These are phyloP conservation scores for Coelastrella sp. DNA, from an alignment of 139 green algal genomes.

Conservation along the genomic window DNA sequence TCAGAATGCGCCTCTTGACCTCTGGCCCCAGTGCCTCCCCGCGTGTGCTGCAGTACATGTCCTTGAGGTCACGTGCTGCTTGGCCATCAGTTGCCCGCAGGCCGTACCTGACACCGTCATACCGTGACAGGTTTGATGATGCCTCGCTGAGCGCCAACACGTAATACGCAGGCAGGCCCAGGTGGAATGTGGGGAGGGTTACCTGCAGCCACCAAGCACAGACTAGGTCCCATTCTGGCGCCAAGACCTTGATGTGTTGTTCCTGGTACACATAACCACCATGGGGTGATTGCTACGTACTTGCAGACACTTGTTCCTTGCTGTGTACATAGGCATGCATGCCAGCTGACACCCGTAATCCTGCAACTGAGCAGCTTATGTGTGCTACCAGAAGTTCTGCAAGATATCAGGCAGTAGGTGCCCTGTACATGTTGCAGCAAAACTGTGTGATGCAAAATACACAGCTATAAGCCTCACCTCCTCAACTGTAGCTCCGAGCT, in stretches of 20 bases:
- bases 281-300: too few relatives aligned
- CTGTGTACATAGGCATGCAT: too few relatives aligned
- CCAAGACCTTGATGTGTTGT: too few relatives aligned
- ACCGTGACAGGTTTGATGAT: constrained; percentile 95
- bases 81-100: constrained; percentile 40
- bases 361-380: too few relatives aligned
- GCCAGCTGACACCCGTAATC: too few relatives aligned
- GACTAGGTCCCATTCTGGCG: background rate
- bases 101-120: constrained; percentile 96
- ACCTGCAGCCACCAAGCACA: constrained; percentile 66
- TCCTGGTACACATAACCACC: too few relatives aligned
- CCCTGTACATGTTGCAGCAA: too few relatives aligned
- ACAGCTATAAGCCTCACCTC: constrained; percentile 60
- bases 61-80: constrained; percentile 49
- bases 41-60: constrained; percentile 80
- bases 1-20: constrained; percentile 97
- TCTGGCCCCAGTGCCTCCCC: constrained; percentile 83
- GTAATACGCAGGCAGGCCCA: constrained; percentile 97
- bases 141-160: constrained; percentile 95
- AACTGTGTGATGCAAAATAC: too few relatives aligned
- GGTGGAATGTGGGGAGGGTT: constrained; percentile 80
- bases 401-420: too few relatives aligned
- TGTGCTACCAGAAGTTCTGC: too few relatives aligned
- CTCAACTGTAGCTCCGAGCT: constrained; percentile 84
- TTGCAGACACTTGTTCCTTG: too few relatives aligned